phyloP scores from a whole-genome alignment of 2,329 filamentous ascomycete genomes.

The Fusarium sp. region DNA sequence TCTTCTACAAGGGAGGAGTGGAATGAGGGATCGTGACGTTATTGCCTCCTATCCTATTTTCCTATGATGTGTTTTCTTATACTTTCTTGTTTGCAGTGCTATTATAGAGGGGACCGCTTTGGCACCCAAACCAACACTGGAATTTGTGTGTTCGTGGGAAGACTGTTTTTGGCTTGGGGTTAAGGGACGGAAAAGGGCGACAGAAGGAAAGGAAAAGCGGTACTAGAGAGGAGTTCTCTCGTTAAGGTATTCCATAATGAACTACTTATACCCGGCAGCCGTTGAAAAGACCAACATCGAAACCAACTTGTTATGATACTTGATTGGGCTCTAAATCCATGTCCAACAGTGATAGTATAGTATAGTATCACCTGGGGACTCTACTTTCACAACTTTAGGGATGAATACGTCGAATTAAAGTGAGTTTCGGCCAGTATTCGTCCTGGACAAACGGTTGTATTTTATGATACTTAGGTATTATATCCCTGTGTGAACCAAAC shows the following conservation, averaged over 20 bases:
- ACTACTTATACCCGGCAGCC: not conserved
- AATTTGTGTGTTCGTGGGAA: conserved; percentile 31
- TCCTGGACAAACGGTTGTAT: no score
- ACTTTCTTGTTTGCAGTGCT: conserved; percentile 3
- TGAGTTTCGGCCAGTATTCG: no score
- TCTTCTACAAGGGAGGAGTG: not conserved
- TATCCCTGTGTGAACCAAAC: conserved; percentile 4
- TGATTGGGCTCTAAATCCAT: no score
- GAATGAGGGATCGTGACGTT: not conserved
- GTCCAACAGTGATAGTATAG: not conserved
- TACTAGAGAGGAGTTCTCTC: conserved; percentile 24
- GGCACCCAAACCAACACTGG: conserved; percentile 48
- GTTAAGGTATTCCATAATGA: conserved; percentile 4
- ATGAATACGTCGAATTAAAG: no score
- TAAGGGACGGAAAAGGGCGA: conserved; percentile 30
- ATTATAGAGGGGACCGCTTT: conserved; percentile 42
- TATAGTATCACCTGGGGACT: no score
- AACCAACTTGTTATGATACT: not conserved
- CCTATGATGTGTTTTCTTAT: conserved; percentile 1
- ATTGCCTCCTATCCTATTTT: conserved; percentile 1
- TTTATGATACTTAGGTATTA: not conserved
- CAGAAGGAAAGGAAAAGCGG: conserved; percentile 11
- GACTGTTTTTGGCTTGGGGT: conserved; percentile 25
- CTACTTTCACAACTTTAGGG: no score
- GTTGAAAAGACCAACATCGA: not conserved